Evolutionary conservation across 805 yeast species (phyloP).

Genomic region (Zygosaccharomyces pseudorouxii): DNA sequence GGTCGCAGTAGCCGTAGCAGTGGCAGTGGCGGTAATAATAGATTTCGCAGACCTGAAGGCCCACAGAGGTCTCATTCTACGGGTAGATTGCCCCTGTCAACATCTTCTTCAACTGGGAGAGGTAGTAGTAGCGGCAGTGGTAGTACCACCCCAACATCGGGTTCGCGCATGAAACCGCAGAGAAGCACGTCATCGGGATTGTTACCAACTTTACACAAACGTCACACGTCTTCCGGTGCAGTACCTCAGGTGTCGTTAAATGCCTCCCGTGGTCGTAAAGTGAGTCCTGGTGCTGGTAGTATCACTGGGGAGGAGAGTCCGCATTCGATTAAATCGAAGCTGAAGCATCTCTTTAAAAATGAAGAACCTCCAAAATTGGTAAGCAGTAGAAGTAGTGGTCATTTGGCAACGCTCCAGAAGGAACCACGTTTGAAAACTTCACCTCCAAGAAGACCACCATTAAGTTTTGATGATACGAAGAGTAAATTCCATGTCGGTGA

Average conservation of each 20-base stretch:
- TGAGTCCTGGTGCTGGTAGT: conserved; percentile 7
- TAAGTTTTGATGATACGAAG: background rate
- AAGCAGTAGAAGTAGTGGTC: conserved; percentile 10
- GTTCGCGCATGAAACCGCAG: conserved; percentile 3
- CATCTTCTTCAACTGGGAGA: background rate
- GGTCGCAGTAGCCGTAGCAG: background rate
- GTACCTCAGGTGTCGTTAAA: background rate
- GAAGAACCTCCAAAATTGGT: conserved; percentile 1
- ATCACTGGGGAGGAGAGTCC: conserved; percentile 7
- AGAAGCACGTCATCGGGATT: conserved; percentile 12
- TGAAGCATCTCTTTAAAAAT: conserved; percentile 10
- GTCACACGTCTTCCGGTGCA: conserved; percentile 8
- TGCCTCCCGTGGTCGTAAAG: background rate
- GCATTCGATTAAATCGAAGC: conserved; percentile 9
- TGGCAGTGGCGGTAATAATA: background rate
- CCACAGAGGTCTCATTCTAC: background rate
- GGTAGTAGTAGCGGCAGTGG: background rate
- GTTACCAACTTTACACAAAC: conserved; percentile 4
- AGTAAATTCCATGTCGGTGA: conserved; percentile 4
- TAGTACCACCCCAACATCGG: background rate
- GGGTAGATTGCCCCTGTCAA: background rate
- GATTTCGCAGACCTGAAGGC: background rate
- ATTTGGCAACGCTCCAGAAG: conserved; percentile 2
- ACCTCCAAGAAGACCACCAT: background rate
- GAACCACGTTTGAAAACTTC: background rate